phyloP scores from a whole-genome alignment of 805 yeast genomes.

The Spathaspora girioi region DNA sequence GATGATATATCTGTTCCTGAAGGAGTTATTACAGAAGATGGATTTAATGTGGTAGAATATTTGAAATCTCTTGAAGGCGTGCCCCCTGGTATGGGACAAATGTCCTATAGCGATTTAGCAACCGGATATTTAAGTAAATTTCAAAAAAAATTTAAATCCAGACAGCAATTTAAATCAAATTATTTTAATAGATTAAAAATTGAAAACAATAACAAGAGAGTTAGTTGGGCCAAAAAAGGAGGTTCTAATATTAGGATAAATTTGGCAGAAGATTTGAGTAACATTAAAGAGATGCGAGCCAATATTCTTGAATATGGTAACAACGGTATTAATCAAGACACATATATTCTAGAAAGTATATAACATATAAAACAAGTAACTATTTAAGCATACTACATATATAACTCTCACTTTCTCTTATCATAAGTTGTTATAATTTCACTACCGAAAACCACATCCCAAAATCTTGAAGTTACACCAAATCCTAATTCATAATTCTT shows the following conservation, averaged over 20 bases:
- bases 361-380: background rate
- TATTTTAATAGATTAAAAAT: conserved; percentile 10
- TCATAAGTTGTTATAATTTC: conserved; percentile 53
- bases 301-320: background rate
- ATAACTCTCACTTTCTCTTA: background rate
- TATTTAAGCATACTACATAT: background rate
- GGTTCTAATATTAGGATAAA: background rate
- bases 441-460: conserved; percentile 92
- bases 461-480: conserved; percentile 90
- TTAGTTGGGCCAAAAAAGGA: conserved; percentile 6
- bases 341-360: conserved; percentile 1
- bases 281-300: background rate
- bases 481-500: conserved; percentile 95
- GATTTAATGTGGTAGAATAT: conserved; percentile 8
- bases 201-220: conserved; percentile 1
- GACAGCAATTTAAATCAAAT: conserved; percentile 2
- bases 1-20: conserved; percentile 4
- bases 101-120: background rate
- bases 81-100: background rate
- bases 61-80: conserved; percentile 2
- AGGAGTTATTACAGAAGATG: conserved; percentile 1
- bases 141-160: conserved; percentile 1
- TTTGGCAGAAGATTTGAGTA: background rate
- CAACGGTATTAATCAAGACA: conserved; percentile 3
- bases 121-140: conserved; percentile 5